Percentiles rank a stretch among this genome's conserved stretches.
Conservation (phyloP, 805 yeast species). For the Candida ponderosae region DNA sequence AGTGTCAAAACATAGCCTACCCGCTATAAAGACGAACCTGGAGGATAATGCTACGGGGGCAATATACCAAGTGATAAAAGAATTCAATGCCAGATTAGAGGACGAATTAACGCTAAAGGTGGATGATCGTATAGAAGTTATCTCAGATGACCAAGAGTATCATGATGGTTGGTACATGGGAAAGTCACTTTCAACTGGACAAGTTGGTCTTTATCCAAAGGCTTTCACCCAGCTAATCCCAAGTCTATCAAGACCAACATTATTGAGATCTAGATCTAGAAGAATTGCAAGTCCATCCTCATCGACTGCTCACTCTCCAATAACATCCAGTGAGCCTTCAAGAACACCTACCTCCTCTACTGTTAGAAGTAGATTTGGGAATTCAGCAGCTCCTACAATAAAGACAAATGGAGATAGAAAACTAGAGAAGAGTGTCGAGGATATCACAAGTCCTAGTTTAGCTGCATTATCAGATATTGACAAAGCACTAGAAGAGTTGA, state of each 20-base stretch:
- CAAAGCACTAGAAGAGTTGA: slow-evolving; percentile 59
- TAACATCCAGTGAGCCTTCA: slow-evolving; percentile 1
- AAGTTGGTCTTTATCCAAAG: slow-evolving; percentile 87
- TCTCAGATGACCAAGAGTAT: slow-evolving; percentile 88
- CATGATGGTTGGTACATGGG: slow-evolving; percentile 98
- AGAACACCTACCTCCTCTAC: background rate
- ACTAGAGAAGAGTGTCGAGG: too few relatives aligned
- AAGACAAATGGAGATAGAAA: too few relatives aligned
- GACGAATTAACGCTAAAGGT: slow-evolving; percentile 77
- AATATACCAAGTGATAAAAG: slow-evolving; percentile 63
- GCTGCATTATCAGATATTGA: slow-evolving; percentile 66
- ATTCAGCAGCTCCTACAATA: too few relatives aligned
- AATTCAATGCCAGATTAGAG: slow-evolving; percentile 77
- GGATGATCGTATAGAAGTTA: slow-evolving; percentile 83
- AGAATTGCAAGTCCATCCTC: slow-evolving; percentile 28
- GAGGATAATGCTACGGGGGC: slow-evolving; percentile 21
- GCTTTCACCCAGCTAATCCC: slow-evolving; percentile 63
- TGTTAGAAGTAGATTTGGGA: background rate
- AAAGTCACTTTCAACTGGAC: slow-evolving; percentile 58
- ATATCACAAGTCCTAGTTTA: too few relatives aligned
- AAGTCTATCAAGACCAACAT: slow-evolving; percentile 29
- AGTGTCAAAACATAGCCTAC: slow-evolving; percentile 3
- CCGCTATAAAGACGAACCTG: slow-evolving; percentile 6
- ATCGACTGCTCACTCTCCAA: slow-evolving; percentile 10
- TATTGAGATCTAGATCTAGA: slow-evolving; percentile 56